A percentile compares a stretch with the other conserved stretches of the same genome.
Evolutionary conservation across 257 asterid species (phyloP).

Genomic region (Echium plantagineum): DNA sequence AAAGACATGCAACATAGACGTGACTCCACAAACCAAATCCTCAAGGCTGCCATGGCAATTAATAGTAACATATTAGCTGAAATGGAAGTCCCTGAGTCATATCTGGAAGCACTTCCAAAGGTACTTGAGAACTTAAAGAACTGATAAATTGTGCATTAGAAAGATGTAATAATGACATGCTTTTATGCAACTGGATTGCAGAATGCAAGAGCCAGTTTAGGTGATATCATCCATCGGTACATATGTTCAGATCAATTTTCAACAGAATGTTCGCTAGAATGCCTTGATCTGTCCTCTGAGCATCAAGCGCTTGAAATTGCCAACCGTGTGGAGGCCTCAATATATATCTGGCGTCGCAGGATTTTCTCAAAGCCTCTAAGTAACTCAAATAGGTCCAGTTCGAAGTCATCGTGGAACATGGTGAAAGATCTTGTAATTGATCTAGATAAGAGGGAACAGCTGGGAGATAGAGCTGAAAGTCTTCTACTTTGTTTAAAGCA

Average conservation of each 20-base stretch:
- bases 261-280: slow-evolving; percentile 63
- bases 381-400: slow-evolving; percentile 29
- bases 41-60: slow-evolving; percentile 82
- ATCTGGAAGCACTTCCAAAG: slow-evolving; percentile 67
- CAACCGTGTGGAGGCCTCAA: slow-evolving; percentile 58
- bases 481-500: slow-evolving; percentile 53
- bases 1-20: slow-evolving; percentile 52
- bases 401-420: slow-evolving; percentile 74
- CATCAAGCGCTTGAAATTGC: slow-evolving; percentile 68
- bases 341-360: slow-evolving; percentile 47
- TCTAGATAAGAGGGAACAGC: slow-evolving; percentile 42
- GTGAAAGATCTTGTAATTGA: slow-evolving; percentile 63
- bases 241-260: slow-evolving; percentile 52
- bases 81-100: slow-evolving; percentile 61
- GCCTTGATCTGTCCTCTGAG: slow-evolving; percentile 71
- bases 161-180: neutral
- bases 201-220: slow-evolving; percentile 63
- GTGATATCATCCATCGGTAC: slow-evolving; percentile 53
- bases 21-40: slow-evolving; percentile 67
- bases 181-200: slow-evolving; percentile 16
- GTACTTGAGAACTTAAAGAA: slow-evolving; percentile 15
- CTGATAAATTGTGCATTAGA: neutral
- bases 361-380: slow-evolving; percentile 28
- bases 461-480: slow-evolving; percentile 64
- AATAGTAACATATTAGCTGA: slow-evolving; percentile 59